A percentile compares a stretch with the other conserved stretches of the same genome.
Conservation (phyloP, 192 early-diverging fungal genomes). For the Blastocladiella britannica region DNA sequence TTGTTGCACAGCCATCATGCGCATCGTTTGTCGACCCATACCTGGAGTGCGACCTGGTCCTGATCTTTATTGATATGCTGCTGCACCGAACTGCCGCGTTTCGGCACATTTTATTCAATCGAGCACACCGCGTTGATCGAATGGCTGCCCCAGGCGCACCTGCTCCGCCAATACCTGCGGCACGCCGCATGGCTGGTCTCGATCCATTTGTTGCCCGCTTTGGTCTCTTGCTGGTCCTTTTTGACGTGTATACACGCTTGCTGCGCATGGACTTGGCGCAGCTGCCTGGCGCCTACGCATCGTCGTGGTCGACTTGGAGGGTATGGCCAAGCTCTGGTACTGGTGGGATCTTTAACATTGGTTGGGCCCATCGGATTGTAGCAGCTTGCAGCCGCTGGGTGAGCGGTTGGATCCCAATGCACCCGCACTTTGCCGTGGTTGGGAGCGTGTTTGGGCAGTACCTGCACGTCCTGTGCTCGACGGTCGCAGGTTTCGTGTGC, state of each 20-base stretch:
- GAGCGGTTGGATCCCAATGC: too few relatives aligned
- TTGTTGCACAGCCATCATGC: slow-evolving; percentile 27
- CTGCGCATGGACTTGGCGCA: background rate
- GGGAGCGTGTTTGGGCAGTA: slow-evolving; percentile 58
- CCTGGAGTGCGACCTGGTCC: slow-evolving; percentile 69
- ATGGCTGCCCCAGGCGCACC: background rate
- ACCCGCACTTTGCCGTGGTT: too few relatives aligned
- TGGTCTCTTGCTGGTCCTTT: slow-evolving; percentile 56
- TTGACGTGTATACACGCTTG: slow-evolving; percentile 51
- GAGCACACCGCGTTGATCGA: slow-evolving; percentile 19
- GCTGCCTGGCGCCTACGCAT: too few relatives aligned
- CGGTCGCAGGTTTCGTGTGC: slow-evolving; percentile 30
- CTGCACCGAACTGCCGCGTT: slow-evolving; percentile 70
- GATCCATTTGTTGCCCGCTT: slow-evolving; percentile 10
- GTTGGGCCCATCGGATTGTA: too few relatives aligned
- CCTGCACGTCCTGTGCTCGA: slow-evolving; percentile 46
- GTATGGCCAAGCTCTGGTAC: too few relatives aligned
- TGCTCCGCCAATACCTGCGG: background rate
- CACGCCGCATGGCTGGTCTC: too few relatives aligned
- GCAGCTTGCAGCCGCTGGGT: too few relatives aligned
- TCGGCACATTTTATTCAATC: slow-evolving; percentile 68
- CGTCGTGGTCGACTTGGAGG: too few relatives aligned
- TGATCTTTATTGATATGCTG: slow-evolving; percentile 81
- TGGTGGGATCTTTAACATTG: too few relatives aligned
- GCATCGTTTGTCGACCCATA: slow-evolving; percentile 77